Percentiles rank a stretch among this genome's conserved stretches.
These are phyloP conservation scores for Gypsophila paniculata DNA, from an alignment of 179 eudicot species.

Conservation along the genomic window DNA sequence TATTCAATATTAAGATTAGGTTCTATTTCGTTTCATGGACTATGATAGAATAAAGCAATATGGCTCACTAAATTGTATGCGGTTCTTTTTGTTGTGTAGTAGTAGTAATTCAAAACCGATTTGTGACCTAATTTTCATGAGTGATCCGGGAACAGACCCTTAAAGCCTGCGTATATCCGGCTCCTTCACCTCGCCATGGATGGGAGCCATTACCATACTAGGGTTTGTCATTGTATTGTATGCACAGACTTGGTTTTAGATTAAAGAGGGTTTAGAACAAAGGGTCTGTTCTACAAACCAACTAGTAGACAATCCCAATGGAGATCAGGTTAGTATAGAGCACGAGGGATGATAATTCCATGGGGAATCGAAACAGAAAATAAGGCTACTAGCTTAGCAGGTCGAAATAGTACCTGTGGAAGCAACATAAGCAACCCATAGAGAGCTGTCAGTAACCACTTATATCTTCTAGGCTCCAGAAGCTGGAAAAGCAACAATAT, in stretches of 20 bases:
- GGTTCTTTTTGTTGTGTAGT: no score
- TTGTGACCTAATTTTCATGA: no score
- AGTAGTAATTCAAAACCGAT: no score
- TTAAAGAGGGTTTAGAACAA: no score
- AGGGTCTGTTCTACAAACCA: no score
- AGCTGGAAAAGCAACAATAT: conserved; percentile 52
- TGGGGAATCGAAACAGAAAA: neutral
- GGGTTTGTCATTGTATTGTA: no score
- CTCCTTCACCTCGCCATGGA: no score
- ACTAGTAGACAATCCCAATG: neutral
- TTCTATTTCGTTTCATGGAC: neutral
- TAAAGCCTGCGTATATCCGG: no score
- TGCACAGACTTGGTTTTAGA: no score
- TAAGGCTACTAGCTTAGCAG: neutral
- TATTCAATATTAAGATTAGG: neutral
- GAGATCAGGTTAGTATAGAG: neutral
- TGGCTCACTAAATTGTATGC: no score
- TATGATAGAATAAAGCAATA: neutral
- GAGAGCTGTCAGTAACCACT: conserved; percentile 77
- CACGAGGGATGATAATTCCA: neutral
- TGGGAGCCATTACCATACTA: no score
- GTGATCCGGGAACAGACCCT: no score
- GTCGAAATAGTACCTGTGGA: conserved; percentile 60
- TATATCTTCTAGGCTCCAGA: conserved; percentile 90
- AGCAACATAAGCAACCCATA: conserved; percentile 96